These are phyloP conservation scores for Hymenotorrendiella dingleyae DNA, from an alignment of 2,329 filamentous ascomycete species.

Conservation along the genomic window DNA sequence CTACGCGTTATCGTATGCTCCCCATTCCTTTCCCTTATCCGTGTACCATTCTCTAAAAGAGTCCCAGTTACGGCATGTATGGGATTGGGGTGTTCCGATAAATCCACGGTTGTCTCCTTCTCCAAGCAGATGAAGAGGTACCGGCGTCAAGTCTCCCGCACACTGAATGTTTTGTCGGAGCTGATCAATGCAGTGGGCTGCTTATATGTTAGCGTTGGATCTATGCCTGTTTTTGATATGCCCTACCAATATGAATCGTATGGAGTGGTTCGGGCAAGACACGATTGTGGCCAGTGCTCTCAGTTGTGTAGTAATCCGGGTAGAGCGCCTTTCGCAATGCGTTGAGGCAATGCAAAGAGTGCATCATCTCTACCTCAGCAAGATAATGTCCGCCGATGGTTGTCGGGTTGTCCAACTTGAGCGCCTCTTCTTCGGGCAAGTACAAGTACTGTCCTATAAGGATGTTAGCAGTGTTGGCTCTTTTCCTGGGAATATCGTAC, in stretches of 20 bases:
- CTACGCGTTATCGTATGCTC: no score
- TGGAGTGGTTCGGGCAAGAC: slow-evolving; percentile 8
- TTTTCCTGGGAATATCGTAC: slow-evolving; percentile 8
- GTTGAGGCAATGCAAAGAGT: slow-evolving; percentile 21
- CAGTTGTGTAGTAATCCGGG: slow-evolving; percentile 12
- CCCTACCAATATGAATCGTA: slow-evolving; percentile 10
- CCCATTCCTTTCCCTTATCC: slow-evolving; percentile 10
- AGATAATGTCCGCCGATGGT: slow-evolving; percentile 9
- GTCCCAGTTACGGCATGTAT: slow-evolving; percentile 17
- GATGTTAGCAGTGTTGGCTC: background rate
- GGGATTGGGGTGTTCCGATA: slow-evolving; percentile 13
- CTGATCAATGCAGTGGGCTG: slow-evolving; percentile 19
- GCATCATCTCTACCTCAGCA: slow-evolving; percentile 16
- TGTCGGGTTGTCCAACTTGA: slow-evolving; percentile 8
- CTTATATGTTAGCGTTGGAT: no score
- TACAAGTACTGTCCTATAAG: slow-evolving; percentile 14
- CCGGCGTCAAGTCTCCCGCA: slow-evolving; percentile 15
- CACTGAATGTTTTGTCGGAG: slow-evolving; percentile 17
- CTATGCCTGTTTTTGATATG: no score
- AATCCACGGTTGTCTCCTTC: slow-evolving; percentile 6
- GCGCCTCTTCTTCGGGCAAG: slow-evolving; percentile 12
- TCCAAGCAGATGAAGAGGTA: slow-evolving; percentile 10
- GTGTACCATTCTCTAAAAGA: slow-evolving; percentile 13
- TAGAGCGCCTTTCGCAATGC: slow-evolving; percentile 12
- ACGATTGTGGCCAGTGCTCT: slow-evolving; percentile 10